Base-by-base conservation (phyloP, 1,284 basidiomycete genomes). In the Amylostereum areolatum region DNA sequence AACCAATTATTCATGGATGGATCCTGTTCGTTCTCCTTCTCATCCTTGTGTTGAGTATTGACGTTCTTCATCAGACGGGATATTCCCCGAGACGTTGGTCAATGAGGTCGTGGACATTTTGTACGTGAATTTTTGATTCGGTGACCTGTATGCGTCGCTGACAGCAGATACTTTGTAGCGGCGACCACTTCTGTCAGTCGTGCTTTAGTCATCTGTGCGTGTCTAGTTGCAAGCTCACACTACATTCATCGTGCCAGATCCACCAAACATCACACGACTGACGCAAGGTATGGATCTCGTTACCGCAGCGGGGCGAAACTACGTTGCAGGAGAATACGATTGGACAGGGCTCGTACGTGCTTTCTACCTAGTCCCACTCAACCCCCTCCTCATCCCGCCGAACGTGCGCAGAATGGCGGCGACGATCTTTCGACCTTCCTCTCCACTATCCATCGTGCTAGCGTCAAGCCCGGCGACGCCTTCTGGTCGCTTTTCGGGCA, bases 401-500 rank as follows among this genome's bases (percentile, higher is more conserved):
- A 43, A 43, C 10, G 29, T 8, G 18, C 18, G 10, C 29, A 35
- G 33, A 45, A 46, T 24, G 45, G 40, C 1, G 43, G 48, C 8
- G 39, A 50, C 32, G 9, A 39, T n/a, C 11, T 50, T 11, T 25
- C 34, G 1, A 44, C 44, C 18, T 62, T 60, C 48, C 50, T 55
- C 36, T 32, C 41, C 12, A 28, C 41, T 4, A 28, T 43, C 7
- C 18, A 18, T 18, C 11, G 12, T 25, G 41, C 18, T 11, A 25
- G 11, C 10, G n/a, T 28, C 27, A 29, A 28, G 24, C 55, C 48
- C 4, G 62, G 62, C 34, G 59, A 56, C 41, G 24, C 57, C 18
- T 63, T 57, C 46, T 63, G 59, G 61, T 58, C 56, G 27, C 43
- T 62, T n/a, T 64, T 64, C 42, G 62, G 62, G 29, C 57, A 61